Evolutionary conservation across 768 basidiomycete species (phyloP).

Genomic region (Astraeus odoratus): DNA sequence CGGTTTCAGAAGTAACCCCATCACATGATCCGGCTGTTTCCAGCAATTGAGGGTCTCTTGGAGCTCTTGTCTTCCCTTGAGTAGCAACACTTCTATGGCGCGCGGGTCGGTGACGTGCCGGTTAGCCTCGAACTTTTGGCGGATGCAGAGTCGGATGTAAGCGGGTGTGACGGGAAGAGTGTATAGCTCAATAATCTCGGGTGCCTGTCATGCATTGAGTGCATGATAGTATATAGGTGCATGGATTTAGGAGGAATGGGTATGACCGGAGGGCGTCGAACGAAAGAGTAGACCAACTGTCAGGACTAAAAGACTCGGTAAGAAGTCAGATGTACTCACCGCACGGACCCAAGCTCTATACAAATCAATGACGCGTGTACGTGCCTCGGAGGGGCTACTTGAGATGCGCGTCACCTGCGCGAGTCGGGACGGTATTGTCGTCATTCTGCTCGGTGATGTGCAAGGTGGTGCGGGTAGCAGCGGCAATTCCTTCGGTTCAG

Average conservation of each 20-base stretch:
- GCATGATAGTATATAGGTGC: not conserved
- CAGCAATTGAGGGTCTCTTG: slow-evolving; percentile 95
- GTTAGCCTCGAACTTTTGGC: slow-evolving; percentile 84
- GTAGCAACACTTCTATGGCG: slow-evolving; percentile 78
- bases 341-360: slow-evolving; percentile 94
- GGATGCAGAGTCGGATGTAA: slow-evolving; percentile 72
- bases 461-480: not conserved
- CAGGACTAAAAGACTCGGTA: not conserved
- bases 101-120: slow-evolving; percentile 73
- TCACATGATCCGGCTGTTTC: slow-evolving; percentile 81
- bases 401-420: slow-evolving; percentile 66
- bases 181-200: slow-evolving; percentile 80
- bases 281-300: not conserved
- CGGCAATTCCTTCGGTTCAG: slow-evolving; percentile 6
- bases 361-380: slow-evolving; percentile 61
- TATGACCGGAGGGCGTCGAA: no score
- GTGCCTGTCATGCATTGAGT: slow-evolving; percentile 66
- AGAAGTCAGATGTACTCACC: slow-evolving; percentile 42
- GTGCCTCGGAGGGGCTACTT: slow-evolving; percentile 48
- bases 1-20: slow-evolving; percentile 56
- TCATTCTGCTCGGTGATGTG: slow-evolving; percentile 33
- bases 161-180: slow-evolving; percentile 73
- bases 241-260: not conserved
- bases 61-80: slow-evolving; percentile 80
- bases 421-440: slow-evolving; percentile 86